Evolutionary conservation across 331 rosid genomes (phyloP).

Genomic region (Quercus tomentella): DNA sequence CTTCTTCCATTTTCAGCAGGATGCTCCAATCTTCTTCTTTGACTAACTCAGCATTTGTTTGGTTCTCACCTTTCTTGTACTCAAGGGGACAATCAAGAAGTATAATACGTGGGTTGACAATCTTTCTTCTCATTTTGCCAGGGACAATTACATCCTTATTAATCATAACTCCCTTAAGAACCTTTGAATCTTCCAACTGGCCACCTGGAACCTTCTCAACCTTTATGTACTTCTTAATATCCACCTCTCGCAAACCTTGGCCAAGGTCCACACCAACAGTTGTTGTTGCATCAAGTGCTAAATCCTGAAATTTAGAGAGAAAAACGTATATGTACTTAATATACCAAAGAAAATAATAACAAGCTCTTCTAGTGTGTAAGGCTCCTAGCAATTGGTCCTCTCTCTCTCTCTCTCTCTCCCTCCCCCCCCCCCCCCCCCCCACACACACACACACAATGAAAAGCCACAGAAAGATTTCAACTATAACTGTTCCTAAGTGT

Average conservation of each 20-base stretch:
- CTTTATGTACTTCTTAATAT: slow-evolving; percentile 88
- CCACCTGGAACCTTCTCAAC: slow-evolving; percentile 98
- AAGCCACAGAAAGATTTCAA: too few relatives aligned
- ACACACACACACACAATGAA: too few relatives aligned
- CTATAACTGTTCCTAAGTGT: too few relatives aligned
- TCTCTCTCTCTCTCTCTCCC: too few relatives aligned
- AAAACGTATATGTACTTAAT: too few relatives aligned
- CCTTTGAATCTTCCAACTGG: slow-evolving; percentile 80
- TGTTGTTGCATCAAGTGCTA: slow-evolving; percentile 91
- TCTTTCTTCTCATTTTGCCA: slow-evolving; percentile 96
- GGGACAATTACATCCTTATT: slow-evolving; percentile 92
- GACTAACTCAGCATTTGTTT: slow-evolving; percentile 89
- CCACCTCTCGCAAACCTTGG: slow-evolving; percentile 93
- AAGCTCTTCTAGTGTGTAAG: too few relatives aligned
- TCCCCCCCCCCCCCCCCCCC: too few relatives aligned
- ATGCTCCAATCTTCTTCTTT: slow-evolving; percentile 94
- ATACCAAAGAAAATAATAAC: too few relatives aligned
- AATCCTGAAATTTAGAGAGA: slow-evolving; percentile 43
- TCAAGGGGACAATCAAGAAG: slow-evolving; percentile 93
- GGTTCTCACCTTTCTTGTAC: slow-evolving; percentile 95
- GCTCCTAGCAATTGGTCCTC: too few relatives aligned
- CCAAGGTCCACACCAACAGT: slow-evolving; percentile 90
- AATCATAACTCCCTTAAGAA: slow-evolving; percentile 88
- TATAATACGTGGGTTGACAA: slow-evolving; percentile 82
- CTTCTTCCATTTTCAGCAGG: slow-evolving; percentile 85